These are phyloP conservation scores for Corchorus olitorius DNA, from an alignment of 345 rosid genomes.

Conservation along the genomic window DNA sequence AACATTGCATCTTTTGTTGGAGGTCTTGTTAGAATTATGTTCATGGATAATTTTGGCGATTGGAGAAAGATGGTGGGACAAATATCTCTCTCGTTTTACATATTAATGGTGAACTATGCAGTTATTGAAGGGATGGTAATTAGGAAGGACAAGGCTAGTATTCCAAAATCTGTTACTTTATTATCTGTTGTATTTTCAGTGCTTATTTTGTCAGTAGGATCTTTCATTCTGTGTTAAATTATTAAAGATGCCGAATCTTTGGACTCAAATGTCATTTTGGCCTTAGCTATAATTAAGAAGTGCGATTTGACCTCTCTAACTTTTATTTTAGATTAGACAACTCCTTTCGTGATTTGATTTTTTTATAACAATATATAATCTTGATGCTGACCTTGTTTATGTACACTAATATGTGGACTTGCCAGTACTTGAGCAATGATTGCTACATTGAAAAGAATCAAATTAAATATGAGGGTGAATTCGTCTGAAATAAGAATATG, in stretches of 20 bases:
- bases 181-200: not conserved
- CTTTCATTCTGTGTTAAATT: not conserved
- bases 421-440: no score
- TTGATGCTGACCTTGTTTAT: no score
- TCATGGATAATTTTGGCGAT: not conserved
- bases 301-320: no score
- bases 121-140: constrained; percentile 29
- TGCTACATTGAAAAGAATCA: no score
- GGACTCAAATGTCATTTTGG: no score
- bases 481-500: no score
- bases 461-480: no score
- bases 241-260: not conserved
- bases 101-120: constrained; percentile 28
- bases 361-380: no score
- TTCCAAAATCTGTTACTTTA: constrained; percentile 15
- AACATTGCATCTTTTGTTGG: constrained; percentile 28
- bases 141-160: constrained; percentile 29
- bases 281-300: no score
- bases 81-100: constrained; percentile 27
- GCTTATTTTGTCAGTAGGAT: not conserved
- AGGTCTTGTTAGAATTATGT: constrained; percentile 30
- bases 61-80: constrained; percentile 29
- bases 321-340: no score
- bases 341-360: no score
- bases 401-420: no score